phyloP scores from a whole-genome alignment of 371 early-diverging fungal species.

The Parasitella parasitica region DNA sequence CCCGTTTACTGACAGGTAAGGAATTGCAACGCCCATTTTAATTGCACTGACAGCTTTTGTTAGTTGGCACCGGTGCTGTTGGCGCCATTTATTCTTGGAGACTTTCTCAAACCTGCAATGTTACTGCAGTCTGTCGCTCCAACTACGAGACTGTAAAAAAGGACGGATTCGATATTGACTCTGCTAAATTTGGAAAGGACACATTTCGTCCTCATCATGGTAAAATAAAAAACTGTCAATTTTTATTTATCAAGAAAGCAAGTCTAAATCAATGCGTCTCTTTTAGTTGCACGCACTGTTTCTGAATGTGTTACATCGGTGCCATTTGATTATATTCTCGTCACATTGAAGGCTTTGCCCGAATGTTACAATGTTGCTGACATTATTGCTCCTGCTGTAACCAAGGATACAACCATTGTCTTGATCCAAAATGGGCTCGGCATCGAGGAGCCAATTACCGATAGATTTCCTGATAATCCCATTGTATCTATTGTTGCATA shows the following conservation, averaged over 20 bases:
- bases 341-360: conserved; percentile 78
- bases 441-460: conserved; percentile 67
- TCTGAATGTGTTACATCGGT: conserved; percentile 43
- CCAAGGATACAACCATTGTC: conserved; percentile 63
- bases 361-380: conserved; percentile 61
- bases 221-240: conserved; percentile 11
- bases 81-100: conserved; percentile 78
- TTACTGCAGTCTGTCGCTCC: conserved; percentile 82
- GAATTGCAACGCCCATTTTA: not conserved
- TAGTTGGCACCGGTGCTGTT: conserved; percentile 84
- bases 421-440: conserved; percentile 88
- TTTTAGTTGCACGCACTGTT: conserved; percentile 51
- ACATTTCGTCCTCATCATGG: conserved; percentile 63
- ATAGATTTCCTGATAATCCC: conserved; percentile 66
- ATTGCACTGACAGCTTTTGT: not conserved
- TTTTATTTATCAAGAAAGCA: not conserved
- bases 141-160: conserved; percentile 66
- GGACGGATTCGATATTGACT: conserved; percentile 68
- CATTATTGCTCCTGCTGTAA: conserved; percentile 64
- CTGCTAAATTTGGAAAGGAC: conserved; percentile 62
- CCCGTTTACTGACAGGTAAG: not conserved
- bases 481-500: conserved; percentile 75
- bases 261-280: not conserved
- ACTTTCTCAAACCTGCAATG: conserved; percentile 57
- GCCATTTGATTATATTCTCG: conserved; percentile 70